phyloP scores from a whole-genome alignment of 495 filamentous ascomycete genomes.

The Cetradonia linearis region DNA sequence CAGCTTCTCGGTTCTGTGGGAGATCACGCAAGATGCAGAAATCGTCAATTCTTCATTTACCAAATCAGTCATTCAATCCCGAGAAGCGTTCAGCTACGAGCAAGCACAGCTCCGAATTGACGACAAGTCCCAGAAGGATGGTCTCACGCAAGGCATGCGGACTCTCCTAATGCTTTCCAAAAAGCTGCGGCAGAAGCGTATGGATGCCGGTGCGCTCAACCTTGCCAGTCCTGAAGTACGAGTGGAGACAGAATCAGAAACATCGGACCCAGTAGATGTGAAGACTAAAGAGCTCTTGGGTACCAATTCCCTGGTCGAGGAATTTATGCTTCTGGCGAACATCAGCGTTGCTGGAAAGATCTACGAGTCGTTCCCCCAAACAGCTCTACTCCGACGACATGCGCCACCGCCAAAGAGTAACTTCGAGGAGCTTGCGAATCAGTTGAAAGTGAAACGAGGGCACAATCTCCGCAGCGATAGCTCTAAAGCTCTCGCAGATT shows the following conservation, averaged over 20 bases:
- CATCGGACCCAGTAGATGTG: conserved; percentile 90
- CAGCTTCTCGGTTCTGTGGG: conserved; percentile 93
- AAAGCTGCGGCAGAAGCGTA: conserved; percentile 87
- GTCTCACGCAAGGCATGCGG: conserved; percentile 84
- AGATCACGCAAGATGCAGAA: conserved; percentile 74
- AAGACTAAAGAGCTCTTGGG: conserved; percentile 89
- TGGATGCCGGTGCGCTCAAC: conserved; percentile 90
- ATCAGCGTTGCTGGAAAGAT: conserved; percentile 83
- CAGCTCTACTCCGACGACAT: conserved; percentile 85
- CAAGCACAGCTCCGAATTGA: conserved; percentile 90
- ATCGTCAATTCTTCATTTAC: conserved; percentile 75
- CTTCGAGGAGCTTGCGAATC: conserved; percentile 85
- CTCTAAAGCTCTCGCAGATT: conserved; percentile 82
- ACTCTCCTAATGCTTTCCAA: conserved; percentile 79
- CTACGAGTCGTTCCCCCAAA: conserved; percentile 84
- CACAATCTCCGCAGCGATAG: conserved; percentile 71
- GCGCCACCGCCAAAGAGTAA: conserved; percentile 85
- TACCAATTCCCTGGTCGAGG: conserved; percentile 95
- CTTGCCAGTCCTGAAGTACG: conserved; percentile 92
- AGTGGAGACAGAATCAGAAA: conserved; percentile 86
- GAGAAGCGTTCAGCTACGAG: conserved; percentile 96
- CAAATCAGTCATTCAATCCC: conserved; percentile 96
- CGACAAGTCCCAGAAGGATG: conserved; percentile 72
- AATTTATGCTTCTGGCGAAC: conserved; percentile 99
- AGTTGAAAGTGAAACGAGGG: conserved; percentile 73